Base-by-base conservation (phyloP, 176 grass and related monocot genomes). In the Ampelocalamus luodianensis region DNA sequence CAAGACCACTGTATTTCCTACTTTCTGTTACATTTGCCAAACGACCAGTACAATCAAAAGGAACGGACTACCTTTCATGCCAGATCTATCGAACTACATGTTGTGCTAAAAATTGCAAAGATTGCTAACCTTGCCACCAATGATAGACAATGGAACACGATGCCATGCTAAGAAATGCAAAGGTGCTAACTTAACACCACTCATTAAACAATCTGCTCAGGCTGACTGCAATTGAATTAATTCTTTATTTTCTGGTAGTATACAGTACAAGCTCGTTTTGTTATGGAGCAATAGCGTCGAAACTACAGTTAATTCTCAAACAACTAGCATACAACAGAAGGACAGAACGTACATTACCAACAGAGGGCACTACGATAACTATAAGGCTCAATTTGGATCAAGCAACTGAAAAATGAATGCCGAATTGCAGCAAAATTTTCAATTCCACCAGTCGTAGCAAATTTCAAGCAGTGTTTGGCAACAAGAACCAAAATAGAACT, bases 11-110 rank as follows among this genome's bases (percentile, higher is more conserved):
- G 48, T 12, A 65, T 64, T 39, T 20, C 18, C 37, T 42, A 51
- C 6, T 54, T 78, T 54, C 22, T 44, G 45, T 65, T 10, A 53
- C 40, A 66, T 75, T 58, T 68, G 45, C 43, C 13, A 85, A 76
- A 76, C 23, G 8, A 7, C 18, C 44, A 26, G 26, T 39, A 36
- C 15, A 55, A 44, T 34, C 46, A 55, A 54, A 45, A 45, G 46
- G 62, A 4, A 17, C 40, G 40, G 40, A 8, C 45, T 40, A 20
- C 32, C 15, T 66, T 58, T 46, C 18, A 34, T 49, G 17, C 42
- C 78, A 80, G 43, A 84, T 66, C 20, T 24, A 29, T 53, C 17
- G 8, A 65, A 53, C 71, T 36, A 44, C 13, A 18, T 65, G 23
- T 46, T n/a, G 26, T 46, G 56, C 13, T 23, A 73, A 16, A 29